Conservation (phyloP, 106 monocot species). For the Acanthochlamys bracteata region DNA sequence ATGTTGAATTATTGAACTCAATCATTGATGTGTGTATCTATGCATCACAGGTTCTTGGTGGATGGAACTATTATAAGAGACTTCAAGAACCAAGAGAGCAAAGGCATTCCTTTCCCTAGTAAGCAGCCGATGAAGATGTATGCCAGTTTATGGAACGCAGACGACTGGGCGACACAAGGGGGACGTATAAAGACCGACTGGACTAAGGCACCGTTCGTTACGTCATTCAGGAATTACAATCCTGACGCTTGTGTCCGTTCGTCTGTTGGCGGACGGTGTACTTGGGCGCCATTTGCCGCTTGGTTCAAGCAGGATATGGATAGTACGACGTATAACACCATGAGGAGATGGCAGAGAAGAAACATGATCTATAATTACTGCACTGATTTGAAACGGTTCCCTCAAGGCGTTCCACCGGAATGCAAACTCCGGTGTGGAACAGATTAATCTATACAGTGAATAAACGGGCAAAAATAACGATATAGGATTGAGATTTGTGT, state of each 20-base stretch:
- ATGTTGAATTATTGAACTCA: too few species aligned
- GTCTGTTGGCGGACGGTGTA: conserved; percentile 10
- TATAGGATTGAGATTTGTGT: too few species aligned
- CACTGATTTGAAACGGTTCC: conserved; percentile 30
- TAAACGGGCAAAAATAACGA: too few species aligned
- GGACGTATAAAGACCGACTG: conserved; percentile 53
- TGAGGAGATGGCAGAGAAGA: conserved; percentile 22
- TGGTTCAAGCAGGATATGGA: conserved; percentile 28
- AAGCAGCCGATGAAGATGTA: conserved; percentile 40
- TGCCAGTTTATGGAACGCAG: conserved; percentile 48
- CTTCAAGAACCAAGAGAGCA: conserved; percentile 7
- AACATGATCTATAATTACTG: conserved; percentile 62
- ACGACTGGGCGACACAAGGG: conserved; percentile 56
- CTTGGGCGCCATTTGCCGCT: not conserved
- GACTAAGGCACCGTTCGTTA: conserved; percentile 38
- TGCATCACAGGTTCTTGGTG: conserved; percentile 8
- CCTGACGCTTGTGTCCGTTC: conserved; percentile 32
- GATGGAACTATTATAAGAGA: conserved; percentile 15
- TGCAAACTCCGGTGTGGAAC: too few species aligned
- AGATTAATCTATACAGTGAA: too few species aligned
- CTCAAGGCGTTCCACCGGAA: conserved; percentile 31
- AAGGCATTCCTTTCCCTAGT: conserved; percentile 2
- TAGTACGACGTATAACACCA: conserved; percentile 3
- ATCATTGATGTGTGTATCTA: not conserved
- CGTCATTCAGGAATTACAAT: conserved; percentile 27